Base-by-base conservation (phyloP, 148 eudicot genomes). In the Rhododendron kiyosumense region DNA sequence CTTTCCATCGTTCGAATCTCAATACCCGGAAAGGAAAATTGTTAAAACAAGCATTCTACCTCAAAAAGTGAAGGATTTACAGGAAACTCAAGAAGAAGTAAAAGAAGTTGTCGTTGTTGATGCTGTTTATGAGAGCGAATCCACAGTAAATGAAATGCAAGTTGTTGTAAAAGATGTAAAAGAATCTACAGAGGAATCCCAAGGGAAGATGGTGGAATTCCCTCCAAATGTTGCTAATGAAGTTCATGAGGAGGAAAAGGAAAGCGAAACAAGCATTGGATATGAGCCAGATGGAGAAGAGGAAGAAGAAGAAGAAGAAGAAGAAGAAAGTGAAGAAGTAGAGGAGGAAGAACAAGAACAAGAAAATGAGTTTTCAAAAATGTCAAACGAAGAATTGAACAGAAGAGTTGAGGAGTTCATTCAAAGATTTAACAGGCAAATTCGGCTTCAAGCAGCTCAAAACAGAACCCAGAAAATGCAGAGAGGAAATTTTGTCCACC, bases 321-420 rank as follows among this genome's bases (percentile, higher is more conserved):
- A 65, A 81, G 4, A 5, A 36, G 46, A 86, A 45, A 2, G 3
- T 2, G 80, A 78, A 15, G 84, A 87, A 73, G 83, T 86, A 18
- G 30, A 71, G 24, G 84, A 88, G 1, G 87, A 86, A 54, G 88
- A 74, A 22, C 59, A 78, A 4, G 43, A 73, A 22, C 82, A 81
- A n/a, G 84, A 84, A 10, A 22, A 79, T 63, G 91, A 89, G 75
- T 91, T 85, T 80, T 87, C 90, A 81, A 61, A 57, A 48, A 88
- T 91, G 93, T 91, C 93, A 0, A 46, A 85, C 43, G 91, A 91
- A 48, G 91, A 91, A 87, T 41, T 91, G 52, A 91, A 91, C 69
- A 81, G 80, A 81, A 88, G 93, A 85, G 89, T 85, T 63, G 93
- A 89, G 81, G 93, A 91, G 67, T 91, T 91, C 71, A 91, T 91